A percentile compares a stretch with the other conserved stretches of the same genome.
Evolutionary conservation across 345 rosid species (phyloP).

Genomic region (Toxicodendron radicans): DNA sequence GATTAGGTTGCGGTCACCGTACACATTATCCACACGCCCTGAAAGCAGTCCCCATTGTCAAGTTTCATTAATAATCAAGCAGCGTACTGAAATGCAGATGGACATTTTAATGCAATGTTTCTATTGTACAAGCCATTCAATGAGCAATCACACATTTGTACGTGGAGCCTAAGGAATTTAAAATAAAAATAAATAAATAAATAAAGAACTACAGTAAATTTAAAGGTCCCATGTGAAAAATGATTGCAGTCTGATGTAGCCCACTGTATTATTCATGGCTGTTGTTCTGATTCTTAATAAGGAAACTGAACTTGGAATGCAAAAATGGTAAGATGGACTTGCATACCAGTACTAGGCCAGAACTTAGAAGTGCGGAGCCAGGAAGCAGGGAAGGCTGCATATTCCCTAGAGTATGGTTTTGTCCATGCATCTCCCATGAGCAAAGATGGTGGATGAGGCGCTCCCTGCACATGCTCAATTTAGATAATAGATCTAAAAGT

Average conservation of each 20-base stretch:
- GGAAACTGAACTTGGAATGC: background rate
- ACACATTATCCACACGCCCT: slow-evolving; percentile 98
- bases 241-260: background rate
- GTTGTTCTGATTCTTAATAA: background rate
- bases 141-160: background rate
- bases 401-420: slow-evolving; percentile 87
- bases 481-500: slow-evolving; percentile 6
- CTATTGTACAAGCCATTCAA: background rate
- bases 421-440: slow-evolving; percentile 97
- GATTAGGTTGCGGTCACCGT: slow-evolving; percentile 93
- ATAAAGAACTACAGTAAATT: background rate
- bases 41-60: slow-evolving; percentile 6
- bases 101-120: background rate
- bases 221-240: background rate
- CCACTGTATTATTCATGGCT: background rate
- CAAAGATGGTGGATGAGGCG: slow-evolving; percentile 98
- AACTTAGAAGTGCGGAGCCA: slow-evolving; percentile 91
- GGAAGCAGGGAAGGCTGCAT: slow-evolving; percentile 95
- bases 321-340: background rate
- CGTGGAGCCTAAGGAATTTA: background rate
- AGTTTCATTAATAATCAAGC: slow-evolving; percentile 7
- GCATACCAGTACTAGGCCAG: slow-evolving; percentile 90
- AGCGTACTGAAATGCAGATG: background rate
- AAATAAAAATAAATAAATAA: background rate
- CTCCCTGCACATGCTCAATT: slow-evolving; percentile 62